Conservation (phyloP, 2,329 filamentous ascomycete genomes). For the Penicillium sp. region DNA sequence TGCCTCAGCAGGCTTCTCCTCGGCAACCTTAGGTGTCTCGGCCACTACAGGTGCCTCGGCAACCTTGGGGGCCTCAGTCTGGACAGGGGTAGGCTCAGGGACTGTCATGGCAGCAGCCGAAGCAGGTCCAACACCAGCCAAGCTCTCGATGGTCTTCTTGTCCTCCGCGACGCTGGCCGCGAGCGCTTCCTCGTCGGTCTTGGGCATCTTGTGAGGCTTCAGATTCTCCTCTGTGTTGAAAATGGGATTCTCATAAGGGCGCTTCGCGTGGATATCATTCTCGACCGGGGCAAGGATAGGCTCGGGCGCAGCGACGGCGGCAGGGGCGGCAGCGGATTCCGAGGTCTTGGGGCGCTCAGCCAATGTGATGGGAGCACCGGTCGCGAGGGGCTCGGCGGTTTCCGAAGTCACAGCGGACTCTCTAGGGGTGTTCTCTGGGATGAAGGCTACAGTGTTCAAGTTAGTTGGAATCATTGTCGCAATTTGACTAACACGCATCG, state of each 20-base stretch:
- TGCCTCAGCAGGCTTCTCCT: constrained; percentile 5
- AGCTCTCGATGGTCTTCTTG: constrained; percentile 17
- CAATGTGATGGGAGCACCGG: constrained; percentile 8
- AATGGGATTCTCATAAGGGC: constrained; percentile 37
- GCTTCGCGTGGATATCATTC: constrained; percentile 30
- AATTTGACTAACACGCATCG: constrained; percentile 2
- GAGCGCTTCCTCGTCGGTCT: constrained; percentile 32
- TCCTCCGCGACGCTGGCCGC: constrained; percentile 15
- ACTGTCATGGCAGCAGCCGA: constrained; percentile 21
- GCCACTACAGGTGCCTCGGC: not conserved
- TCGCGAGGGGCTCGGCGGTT: constrained; percentile 18
- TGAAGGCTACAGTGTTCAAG: constrained; percentile 12
- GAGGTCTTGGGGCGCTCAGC: constrained; percentile 18
- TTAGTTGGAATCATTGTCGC: not conserved
- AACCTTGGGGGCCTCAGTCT: not conserved
- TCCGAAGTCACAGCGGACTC: constrained; percentile 19
- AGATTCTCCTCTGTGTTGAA: constrained; percentile 30
- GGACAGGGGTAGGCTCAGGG: constrained; percentile 19
- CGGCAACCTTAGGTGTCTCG: constrained; percentile 6
- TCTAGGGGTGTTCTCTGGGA: constrained; percentile 24
- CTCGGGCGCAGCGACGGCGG: constrained; percentile 7
- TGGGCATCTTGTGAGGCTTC: constrained; percentile 38
- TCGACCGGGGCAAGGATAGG: constrained; percentile 16
- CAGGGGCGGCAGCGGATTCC: constrained; percentile 7
- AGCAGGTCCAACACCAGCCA: constrained; percentile 23